A percentile compares a stretch with the other conserved stretches of the same genome.
phyloP scores from a whole-genome alignment of 2,329 filamentous ascomycete species.

The Cladophialophora psammophila region DNA sequence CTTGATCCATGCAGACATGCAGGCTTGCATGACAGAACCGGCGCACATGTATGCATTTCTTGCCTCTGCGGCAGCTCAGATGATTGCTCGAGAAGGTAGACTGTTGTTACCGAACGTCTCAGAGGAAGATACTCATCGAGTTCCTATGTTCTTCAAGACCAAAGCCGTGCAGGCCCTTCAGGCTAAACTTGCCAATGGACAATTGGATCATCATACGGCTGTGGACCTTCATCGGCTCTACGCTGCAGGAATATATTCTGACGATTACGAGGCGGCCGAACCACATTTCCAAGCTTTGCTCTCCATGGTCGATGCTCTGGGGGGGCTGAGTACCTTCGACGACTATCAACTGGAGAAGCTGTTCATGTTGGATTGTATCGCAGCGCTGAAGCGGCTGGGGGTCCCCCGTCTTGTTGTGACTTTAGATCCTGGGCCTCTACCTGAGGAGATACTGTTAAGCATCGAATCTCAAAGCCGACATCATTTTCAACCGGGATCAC shows the following conservation, averaged over 20 bases:
- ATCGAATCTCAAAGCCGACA: conserved; percentile 20
- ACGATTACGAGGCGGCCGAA: conserved; percentile 30
- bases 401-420: conserved; percentile 27
- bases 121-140: conserved; percentile 24
- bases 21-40: conserved; percentile 34
- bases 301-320: conserved; percentile 33
- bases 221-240: conserved; percentile 37
- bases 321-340: conserved; percentile 34
- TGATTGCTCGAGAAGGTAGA: conserved; percentile 32
- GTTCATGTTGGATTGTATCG: conserved; percentile 26
- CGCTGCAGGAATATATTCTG: conserved; percentile 13
- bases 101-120: conserved; percentile 32
- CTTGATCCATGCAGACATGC: conserved; percentile 36
- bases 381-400: conserved; percentile 22
- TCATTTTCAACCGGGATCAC: conserved; percentile 13
- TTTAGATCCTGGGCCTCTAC: conserved; percentile 30
- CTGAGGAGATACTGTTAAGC: conserved; percentile 17
- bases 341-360: conserved; percentile 35
- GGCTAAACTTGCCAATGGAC: conserved; percentile 26
- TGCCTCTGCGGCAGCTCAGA: conserved; percentile 29
- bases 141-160: conserved; percentile 35
- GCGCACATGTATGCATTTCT: conserved; percentile 38
- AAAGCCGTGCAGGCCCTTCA: conserved; percentile 35
- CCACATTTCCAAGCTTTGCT: conserved; percentile 38
- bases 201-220: conserved; percentile 32